These are phyloP conservation scores for Pestalotiopsis sp. DNA, from an alignment of 2,329 filamentous ascomycete genomes.

Conservation along the genomic window DNA sequence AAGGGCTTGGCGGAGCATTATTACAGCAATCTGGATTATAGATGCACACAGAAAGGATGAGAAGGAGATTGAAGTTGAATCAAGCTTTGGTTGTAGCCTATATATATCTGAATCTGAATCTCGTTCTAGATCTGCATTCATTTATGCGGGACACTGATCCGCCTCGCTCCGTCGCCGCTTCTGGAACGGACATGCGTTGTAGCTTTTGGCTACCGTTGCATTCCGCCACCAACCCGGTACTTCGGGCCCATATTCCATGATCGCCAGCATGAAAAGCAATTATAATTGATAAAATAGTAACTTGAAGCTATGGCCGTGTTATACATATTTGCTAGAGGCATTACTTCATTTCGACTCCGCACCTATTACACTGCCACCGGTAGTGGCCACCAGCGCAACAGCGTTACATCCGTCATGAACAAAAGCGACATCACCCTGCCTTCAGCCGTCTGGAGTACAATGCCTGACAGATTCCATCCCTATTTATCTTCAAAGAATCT, in stretches of 20 bases:
- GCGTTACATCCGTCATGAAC: background rate
- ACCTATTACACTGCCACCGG: no score
- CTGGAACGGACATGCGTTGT: slow-evolving; percentile 11
- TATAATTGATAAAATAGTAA: background rate
- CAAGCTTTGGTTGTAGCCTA: slow-evolving; percentile 19
- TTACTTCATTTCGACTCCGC: background rate
- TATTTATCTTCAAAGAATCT: background rate
- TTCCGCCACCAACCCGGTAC: background rate
- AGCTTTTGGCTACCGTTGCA: background rate
- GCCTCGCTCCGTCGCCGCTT: slow-evolving; percentile 24
- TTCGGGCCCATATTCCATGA: background rate
- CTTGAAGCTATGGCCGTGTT: background rate
- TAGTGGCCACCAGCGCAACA: background rate
- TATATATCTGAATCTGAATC: background rate
- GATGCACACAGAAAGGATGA: background rate
- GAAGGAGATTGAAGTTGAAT: background rate
- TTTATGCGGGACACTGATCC: slow-evolving; percentile 20
- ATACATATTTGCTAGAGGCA: background rate
- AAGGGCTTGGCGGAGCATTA: slow-evolving; percentile 22
- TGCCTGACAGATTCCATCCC: background rate
- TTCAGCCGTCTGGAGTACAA: background rate
- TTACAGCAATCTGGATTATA: background rate
- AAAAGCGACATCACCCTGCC: background rate
- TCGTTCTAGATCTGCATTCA: slow-evolving; percentile 28
- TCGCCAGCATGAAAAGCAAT: background rate